Evolutionary conservation across 2,329 filamentous ascomycete species (phyloP), one percentile per base, ranked within the genome.

Genomic region (Penicillium fuscoglaucum): DNA sequence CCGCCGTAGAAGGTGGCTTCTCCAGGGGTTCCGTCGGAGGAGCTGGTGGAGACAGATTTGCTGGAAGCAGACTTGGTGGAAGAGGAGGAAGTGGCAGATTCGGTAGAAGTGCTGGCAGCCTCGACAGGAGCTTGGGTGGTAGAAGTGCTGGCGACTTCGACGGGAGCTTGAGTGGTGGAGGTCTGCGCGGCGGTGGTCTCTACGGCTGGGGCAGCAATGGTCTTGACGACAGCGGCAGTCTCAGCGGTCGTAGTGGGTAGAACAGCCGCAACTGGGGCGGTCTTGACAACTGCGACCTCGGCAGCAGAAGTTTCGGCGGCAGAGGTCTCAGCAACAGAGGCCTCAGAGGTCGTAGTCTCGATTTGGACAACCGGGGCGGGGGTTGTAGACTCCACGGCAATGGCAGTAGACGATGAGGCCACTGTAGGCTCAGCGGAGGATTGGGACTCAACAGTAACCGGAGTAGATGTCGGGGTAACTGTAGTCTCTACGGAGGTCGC

Each of bases 1-100:
- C 84, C 83, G 33, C 80, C 79, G 66, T 85, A 85, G 63, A 78
- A 83, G 47, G 83, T 84, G 45, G 80, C 79, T 57, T 74, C 65
- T 60, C 80, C 80, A 5, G 72, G 67, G 35, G 70, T 68, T 35
- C 55, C 59, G 12, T 10, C 13, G 24, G 53, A 45, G 47, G 53
- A 43, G 7, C 10, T 26, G 29, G 10, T 31, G 5, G 51, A 53
- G 8, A 15, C 15, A 24, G 46, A 35, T 2, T 28, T 35, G 12
- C 9, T n/a, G 21, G 31, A 37, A 26, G 47, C 15, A 15, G 31
- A n/a, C 9, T 19, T 62, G 44, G 39, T 60, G 49, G 60, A 57
- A 15, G 61, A 57, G 24, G 58, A 56, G 19, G 59, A 44, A 3
- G 61, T 35, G 21, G 60, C 48, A 21, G 64, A 51, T 51, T 35